Base-by-base conservation (phyloP, 2,329 filamentous ascomycete species). In the Coniochaeta ligniaria region DNA sequence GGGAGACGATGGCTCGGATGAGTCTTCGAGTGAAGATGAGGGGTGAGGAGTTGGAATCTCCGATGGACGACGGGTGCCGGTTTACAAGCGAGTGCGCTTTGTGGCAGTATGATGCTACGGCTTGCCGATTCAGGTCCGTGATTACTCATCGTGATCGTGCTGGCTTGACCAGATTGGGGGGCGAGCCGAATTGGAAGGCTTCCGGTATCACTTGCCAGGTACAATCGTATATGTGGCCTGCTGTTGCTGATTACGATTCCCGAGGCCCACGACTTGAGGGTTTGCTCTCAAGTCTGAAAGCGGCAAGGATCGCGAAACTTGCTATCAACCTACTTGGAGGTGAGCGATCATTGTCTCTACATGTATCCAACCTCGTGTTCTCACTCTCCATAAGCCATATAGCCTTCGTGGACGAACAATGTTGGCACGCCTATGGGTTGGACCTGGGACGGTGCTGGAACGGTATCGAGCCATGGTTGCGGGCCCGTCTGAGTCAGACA, bases 1-100 rank as follows among this genome's bases (percentile, higher is more conserved):
- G 66, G 63, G 36, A 58, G 59, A 43, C 28, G 59, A 36, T 28
- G 60, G 33, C 35, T 61, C 24, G 56, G 54, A 56, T 26, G 47
- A 52, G 3, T 52, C 47, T 31, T 52, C 31, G 31, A 38, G 54
- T 8, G 56, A 55, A n/a, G 61, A 47, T 9, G 57, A 45, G 14
- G 58, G 36, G n/a, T 17, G 63, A 57, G 16, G 38, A 26, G 3
- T 55, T 52, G 7, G n/a, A 12, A 14, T 4, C 14, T 31, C 8
- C 2, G 22, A 2, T 22, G 43, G 22, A 26, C 22, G 43, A 14
- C 2, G 12, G 43, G 20, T 12, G 43, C 43, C 20, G 22, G 16
- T 6, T 2, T 14, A 24, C 22, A 16, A 26, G 12, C 20, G 20
- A 47, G 20, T 47, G 43, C 43, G 24, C 20, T 12, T 5, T 47